A percentile compares a stretch with the other conserved stretches of the same genome.
Conservation (phyloP, 257 asterid genomes). For the Solanum bukasovii region DNA sequence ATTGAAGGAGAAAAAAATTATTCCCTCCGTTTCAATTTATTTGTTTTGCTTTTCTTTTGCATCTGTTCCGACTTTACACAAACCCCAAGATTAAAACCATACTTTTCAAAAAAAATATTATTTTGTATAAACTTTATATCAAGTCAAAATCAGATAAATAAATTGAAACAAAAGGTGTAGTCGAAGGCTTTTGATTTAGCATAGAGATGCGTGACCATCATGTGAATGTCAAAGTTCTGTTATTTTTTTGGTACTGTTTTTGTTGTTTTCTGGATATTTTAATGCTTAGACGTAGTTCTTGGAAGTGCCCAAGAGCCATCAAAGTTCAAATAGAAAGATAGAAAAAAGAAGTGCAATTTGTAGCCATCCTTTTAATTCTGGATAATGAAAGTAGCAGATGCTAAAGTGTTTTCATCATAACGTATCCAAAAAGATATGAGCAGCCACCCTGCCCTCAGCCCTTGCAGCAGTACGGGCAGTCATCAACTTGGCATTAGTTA, state of each 20-base stretch:
- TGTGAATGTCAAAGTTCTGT: neutral
- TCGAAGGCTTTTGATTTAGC: neutral
- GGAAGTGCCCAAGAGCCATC: conserved; percentile 17
- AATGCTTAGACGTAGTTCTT: conserved; percentile 7
- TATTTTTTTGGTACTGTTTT: neutral
- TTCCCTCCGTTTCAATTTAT: neutral
- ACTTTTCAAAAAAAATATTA: too few species aligned
- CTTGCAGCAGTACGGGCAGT: neutral
- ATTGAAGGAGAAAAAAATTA: neutral
- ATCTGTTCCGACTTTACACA: rapidly evolving
- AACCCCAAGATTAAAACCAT: rapidly evolving
- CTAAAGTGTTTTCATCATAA: neutral
- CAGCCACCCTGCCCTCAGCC: neutral
- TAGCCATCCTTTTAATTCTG: neutral
- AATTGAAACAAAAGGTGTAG: rapidly evolving
- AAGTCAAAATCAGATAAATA: rapidly evolving
- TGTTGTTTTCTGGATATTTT: neutral
- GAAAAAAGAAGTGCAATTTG: neutral
- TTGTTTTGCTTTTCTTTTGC: neutral
- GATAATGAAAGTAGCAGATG: neutral
- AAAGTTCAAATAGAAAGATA: neutral
- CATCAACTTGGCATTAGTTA: neutral
- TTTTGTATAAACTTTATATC: rapidly evolving
- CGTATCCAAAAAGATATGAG: neutral
- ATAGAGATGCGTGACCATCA: conserved; percentile 39